Base-by-base conservation (phyloP, 2,329 filamentous ascomycete genomes). In the Penicillium italicum region DNA sequence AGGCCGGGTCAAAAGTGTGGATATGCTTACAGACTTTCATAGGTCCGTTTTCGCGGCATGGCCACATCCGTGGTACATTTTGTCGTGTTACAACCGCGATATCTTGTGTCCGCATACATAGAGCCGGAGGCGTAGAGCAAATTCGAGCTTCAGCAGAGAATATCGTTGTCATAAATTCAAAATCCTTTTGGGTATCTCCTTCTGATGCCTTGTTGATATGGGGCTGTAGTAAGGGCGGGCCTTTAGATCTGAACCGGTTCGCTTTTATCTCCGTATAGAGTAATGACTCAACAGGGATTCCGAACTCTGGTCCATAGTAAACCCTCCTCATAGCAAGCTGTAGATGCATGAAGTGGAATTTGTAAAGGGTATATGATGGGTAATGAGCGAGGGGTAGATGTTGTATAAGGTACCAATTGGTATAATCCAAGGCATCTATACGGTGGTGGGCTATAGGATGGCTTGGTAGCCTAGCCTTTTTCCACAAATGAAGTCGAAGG, bases 401-500 rank as follows among this genome's bases (percentile, higher is more conserved):
- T 11, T 2, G 10, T 30, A 30, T 30, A 30, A 30, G 28, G 28
- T 30, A 47, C 33, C 43, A 44, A 10, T 37, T 26, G 24, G 38
- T 18, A 26, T 14, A 20, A 33, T 45, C 28, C 5, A 45, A 45
- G 28, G 28, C 30, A 40, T 40, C n/a, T 49, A 4, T 12, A 18
- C 24, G 9, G 46, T 37, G 44, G 24, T 26, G 37, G 44, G 37
- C 10, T 3, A 8, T 24, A 22, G 14, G 7, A 30, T 11, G 14
- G 46, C n/a, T 41, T 49, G 57, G 55, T 3, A 54, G 42, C 12
- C 47, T 18, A 22, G 53, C 11, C 18, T 44, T 31, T 53, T 22
- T 48, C 59, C 59, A 58, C 24, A 58, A 50, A 38, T 58, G 55
- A 42, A 58, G 46, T 58, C 52, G 44, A 24, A 56, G 37, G 28